These are phyloP conservation scores for Centrapalus pauciflorus DNA, from an alignment of 129 eudicot genomes.

Conservation along the genomic window DNA sequence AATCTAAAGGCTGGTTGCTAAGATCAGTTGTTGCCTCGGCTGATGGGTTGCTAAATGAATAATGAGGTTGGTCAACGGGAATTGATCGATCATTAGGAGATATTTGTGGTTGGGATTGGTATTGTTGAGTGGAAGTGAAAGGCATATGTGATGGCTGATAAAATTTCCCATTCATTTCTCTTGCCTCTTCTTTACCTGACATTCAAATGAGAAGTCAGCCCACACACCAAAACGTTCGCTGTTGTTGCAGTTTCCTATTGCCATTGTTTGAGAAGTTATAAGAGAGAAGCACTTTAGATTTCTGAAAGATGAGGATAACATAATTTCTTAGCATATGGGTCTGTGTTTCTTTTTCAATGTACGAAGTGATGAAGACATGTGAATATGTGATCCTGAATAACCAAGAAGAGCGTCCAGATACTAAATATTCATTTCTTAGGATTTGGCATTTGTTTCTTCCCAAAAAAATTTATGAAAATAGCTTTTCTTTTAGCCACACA, in stretches of 20 bases:
- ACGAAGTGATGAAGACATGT: not conserved
- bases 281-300: not conserved
- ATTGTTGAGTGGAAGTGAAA: constrained; percentile 42
- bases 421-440: not conserved
- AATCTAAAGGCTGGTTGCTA: constrained; percentile 73
- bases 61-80: constrained; percentile 52
- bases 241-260: not conserved
- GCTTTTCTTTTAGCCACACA: constrained; percentile 7
- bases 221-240: constrained; percentile 16
- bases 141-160: constrained; percentile 44
- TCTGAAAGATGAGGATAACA: not conserved
- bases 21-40: constrained; percentile 41
- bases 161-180: constrained; percentile 37
- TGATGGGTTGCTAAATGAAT: constrained; percentile 44
- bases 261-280: not conserved
- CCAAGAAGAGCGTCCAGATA: not conserved
- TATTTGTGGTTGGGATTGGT: constrained; percentile 38
- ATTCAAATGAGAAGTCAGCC: constrained; percentile 35
- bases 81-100: constrained; percentile 40
- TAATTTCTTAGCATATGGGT: not conserved
- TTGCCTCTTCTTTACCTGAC: constrained; percentile 68
- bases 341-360: too few relatives aligned
- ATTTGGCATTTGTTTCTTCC: not conserved
- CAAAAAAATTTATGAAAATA: not conserved
- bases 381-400: not conserved